phyloP scores from a whole-genome alignment of 257 asterid species.

The Nicotiana sylvestris region DNA sequence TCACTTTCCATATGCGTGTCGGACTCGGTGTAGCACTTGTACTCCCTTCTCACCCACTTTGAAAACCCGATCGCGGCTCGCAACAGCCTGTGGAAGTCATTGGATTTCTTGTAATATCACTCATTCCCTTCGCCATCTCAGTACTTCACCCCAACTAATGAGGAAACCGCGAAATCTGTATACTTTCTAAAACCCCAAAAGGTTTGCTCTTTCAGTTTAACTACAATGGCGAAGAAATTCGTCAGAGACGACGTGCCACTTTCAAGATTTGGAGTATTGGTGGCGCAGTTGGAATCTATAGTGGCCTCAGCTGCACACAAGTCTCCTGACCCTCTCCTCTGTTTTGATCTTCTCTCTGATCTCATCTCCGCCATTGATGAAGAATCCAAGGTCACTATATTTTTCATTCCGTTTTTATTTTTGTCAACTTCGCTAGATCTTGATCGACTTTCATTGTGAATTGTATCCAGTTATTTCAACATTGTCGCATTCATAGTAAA shows the following conservation, averaged over 20 bases:
- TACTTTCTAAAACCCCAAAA: conserved; percentile 2
- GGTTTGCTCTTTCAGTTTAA: neutral
- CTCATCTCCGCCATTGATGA: conserved; percentile 79
- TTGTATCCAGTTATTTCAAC: neutral
- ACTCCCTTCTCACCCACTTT: no score
- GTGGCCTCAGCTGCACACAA: conserved; percentile 92
- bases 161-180: neutral
- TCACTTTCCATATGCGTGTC: no score
- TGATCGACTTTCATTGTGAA: neutral
- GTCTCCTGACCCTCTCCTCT: conserved; percentile 85
- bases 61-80: no score
- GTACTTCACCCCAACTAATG: neutral
- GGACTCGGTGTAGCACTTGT: no score
- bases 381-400: conserved; percentile 63
- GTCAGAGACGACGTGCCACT: conserved; percentile 49
- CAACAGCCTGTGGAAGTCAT: no score
- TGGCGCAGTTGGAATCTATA: conserved; percentile 94
- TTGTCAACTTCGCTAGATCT: neutral
- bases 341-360: conserved; percentile 96
- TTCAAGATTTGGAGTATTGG: conserved; percentile 88
- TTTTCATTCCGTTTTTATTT: neutral
- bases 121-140: neutral
- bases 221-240: conserved; percentile 51
- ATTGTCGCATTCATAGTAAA: neutral
- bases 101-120: no score